Conservation (phyloP, 106 monocot genomes). For the Platanthera zijinensis region DNA sequence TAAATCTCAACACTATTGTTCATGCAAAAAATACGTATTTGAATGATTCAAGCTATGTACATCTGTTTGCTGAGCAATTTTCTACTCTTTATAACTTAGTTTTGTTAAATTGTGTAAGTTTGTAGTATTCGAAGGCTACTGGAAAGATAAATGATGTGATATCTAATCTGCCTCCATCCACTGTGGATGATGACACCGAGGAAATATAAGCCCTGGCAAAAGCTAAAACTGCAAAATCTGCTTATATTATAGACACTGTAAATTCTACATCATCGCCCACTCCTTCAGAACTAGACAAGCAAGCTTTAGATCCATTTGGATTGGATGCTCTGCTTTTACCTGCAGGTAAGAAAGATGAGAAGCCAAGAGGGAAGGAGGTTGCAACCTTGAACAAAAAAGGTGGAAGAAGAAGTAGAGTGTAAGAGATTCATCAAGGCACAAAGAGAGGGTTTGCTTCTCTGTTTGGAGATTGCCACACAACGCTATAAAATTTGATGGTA, state of each 20-base stretch:
- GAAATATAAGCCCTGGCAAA: slow-evolving; percentile 50
- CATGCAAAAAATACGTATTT: neutral
- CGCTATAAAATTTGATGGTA: slow-evolving; percentile 85
- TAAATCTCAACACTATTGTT: neutral
- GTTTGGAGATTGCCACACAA: slow-evolving; percentile 79
- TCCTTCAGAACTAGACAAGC: slow-evolving; percentile 8
- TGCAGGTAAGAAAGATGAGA: slow-evolving; percentile 50
- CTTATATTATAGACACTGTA: slow-evolving; percentile 2
- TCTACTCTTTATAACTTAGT: neutral
- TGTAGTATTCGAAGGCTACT: slow-evolving; percentile 82
- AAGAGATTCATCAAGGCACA: slow-evolving; percentile 69
- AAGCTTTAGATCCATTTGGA: slow-evolving; percentile 79
- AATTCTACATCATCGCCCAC: slow-evolving; percentile 5
- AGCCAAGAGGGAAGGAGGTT: slow-evolving; percentile 29
- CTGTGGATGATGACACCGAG: slow-evolving; percentile 63
- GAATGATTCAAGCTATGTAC: neutral
- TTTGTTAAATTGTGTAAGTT: neutral
- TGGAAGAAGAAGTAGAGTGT: slow-evolving; percentile 38
- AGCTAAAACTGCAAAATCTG: slow-evolving; percentile 14
- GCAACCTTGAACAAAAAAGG: slow-evolving; percentile 27
- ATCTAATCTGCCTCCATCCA: slow-evolving; percentile 55
- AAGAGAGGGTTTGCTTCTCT: slow-evolving; percentile 67
- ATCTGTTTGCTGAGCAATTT: neutral
- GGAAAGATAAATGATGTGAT: slow-evolving; percentile 92
- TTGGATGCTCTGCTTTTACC: slow-evolving; percentile 67